Evolutionary conservation across 2,329 filamentous ascomycete genomes (phyloP).

Genomic region (Pseudogymnoascus pannorum): DNA sequence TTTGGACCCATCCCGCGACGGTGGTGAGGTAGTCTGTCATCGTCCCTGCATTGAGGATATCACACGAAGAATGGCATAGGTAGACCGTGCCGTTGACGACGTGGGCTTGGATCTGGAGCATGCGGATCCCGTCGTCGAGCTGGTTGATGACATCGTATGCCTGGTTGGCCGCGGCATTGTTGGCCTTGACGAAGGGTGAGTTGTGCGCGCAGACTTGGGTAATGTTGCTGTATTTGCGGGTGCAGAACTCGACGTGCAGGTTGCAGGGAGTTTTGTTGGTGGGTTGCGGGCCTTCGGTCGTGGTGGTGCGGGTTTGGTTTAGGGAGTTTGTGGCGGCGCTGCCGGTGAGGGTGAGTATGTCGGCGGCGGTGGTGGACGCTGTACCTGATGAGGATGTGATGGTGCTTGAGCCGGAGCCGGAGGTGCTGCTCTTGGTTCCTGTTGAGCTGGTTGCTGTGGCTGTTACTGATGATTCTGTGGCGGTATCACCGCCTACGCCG

Average conservation of each 20-base stretch:
- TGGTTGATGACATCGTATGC: slow-evolving; percentile 58
- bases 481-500: background rate
- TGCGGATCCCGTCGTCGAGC: slow-evolving; percentile 67
- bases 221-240: slow-evolving; percentile 71
- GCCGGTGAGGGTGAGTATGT: slow-evolving; percentile 20
- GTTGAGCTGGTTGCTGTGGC: background rate
- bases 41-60: slow-evolving; percentile 72
- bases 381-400: slow-evolving; percentile 31
- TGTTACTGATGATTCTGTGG: background rate
- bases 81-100: slow-evolving; percentile 55
- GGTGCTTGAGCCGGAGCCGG: slow-evolving; percentile 24
- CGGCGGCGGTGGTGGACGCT: slow-evolving; percentile 25
- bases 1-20: slow-evolving; percentile 65
- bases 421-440: slow-evolving; percentile 15
- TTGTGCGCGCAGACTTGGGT: slow-evolving; percentile 75
- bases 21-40: slow-evolving; percentile 64
- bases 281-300: slow-evolving; percentile 37
- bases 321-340: slow-evolving; percentile 26
- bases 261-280: slow-evolving; percentile 77
- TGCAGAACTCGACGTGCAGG: slow-evolving; percentile 68
- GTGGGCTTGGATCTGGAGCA: slow-evolving; percentile 58
- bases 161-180: slow-evolving; percentile 73
- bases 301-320: slow-evolving; percentile 41
- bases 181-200: slow-evolving; percentile 64
- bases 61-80: slow-evolving; percentile 81